Percentiles rank a stretch among this genome's conserved stretches.
Conservation (phyloP, 1,139 yeast species). For the Kodamaea alishanica region DNA sequence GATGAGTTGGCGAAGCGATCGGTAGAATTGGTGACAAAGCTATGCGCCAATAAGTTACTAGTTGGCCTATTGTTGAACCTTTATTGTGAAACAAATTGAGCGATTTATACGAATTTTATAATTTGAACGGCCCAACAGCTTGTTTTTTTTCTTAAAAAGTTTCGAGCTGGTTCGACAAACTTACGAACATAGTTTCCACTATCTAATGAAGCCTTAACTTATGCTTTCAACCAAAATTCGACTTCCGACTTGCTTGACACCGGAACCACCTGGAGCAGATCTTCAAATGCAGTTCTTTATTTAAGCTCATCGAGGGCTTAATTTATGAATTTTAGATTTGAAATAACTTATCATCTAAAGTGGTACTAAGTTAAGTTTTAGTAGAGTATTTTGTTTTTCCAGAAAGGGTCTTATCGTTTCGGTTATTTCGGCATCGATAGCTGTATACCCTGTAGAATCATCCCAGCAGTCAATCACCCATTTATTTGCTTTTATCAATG, state of each 20-base stretch:
- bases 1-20: no score
- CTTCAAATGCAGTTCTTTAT: conserved; percentile 46
- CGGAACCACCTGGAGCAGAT: conserved; percentile 38
- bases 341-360: conserved; percentile 49
- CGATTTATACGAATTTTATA: no score
- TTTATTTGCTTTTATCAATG: conserved; percentile 31
- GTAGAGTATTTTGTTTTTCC: conserved; percentile 40
- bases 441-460: conserved; percentile 7
- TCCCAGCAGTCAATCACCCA: conserved; percentile 30
- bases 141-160: no score
- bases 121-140: no score
- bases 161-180: no score
- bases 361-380: conserved; percentile 31
- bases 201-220: conserved; percentile 53
- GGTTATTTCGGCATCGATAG: conserved; percentile 15
- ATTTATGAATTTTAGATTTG: conserved; percentile 40
- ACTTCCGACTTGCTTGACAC: conserved; percentile 41
- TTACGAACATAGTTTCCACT: no score
- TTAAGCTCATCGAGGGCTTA: conserved; percentile 26
- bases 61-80: no score
- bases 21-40: no score
- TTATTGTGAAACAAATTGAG: no score
- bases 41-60: no score
- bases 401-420: conserved; percentile 23
- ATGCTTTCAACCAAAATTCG: conserved; percentile 50